These are phyloP conservation scores for Calonectria pseudoreteaudii DNA, from an alignment of 2,329 filamentous ascomycete genomes.

Conservation along the genomic window DNA sequence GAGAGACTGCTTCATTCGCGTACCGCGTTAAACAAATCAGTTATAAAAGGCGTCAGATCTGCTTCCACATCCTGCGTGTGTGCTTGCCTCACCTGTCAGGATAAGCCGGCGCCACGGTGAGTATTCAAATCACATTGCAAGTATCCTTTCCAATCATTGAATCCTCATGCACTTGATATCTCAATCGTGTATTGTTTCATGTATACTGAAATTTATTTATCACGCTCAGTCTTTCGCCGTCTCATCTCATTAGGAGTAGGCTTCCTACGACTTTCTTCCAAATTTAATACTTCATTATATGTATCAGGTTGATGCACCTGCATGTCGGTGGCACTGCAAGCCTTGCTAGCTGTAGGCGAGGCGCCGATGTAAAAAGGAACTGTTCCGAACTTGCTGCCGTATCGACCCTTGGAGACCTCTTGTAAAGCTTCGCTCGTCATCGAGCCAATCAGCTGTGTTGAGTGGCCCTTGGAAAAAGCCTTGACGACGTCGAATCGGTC, in stretches of 20 bases:
- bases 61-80: no score
- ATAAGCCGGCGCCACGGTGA: no score
- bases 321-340: not conserved
- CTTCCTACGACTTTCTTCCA: not conserved
- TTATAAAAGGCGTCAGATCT: no score
- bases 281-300: not conserved
- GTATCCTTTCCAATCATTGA: not conserved
- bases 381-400: not conserved
- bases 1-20: no score
- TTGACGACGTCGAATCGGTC: not conserved
- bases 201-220: not conserved
- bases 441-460: not conserved
- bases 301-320: not conserved
- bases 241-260: not conserved
- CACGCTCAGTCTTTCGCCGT: not conserved
- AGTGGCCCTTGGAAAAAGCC: not conserved
- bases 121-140: not conserved
- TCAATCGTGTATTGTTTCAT: not conserved
- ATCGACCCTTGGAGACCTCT: not conserved
- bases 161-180: fast-evolving
- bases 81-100: no score
- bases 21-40: no score
- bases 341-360: not conserved
- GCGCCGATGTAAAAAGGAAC: not conserved
- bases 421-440: not conserved